Evolutionary conservation across 2,329 filamentous ascomycete genomes (phyloP), one percentile per base, ranked within the genome.

Genomic region (Neophaeococcomyces mojaviensis): DNA sequence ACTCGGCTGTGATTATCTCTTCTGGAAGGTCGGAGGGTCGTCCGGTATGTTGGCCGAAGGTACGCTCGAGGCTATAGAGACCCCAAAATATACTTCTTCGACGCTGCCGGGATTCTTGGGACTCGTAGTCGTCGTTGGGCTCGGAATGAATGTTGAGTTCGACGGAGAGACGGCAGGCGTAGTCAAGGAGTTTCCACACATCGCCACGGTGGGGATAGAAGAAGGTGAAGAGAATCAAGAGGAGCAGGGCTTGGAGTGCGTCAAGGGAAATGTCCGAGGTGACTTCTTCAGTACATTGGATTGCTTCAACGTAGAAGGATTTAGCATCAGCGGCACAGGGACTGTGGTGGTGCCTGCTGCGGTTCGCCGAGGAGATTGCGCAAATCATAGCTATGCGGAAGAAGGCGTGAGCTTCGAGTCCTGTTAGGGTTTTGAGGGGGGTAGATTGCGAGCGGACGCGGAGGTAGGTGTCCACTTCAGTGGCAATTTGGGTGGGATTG

Each of bases 21-120:
- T 65, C 63, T 4, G 61, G 59, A n/a, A 65, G 51, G 47, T 66
- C 63, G 10, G 60, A 61, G 16, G 61, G 59, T 32, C 63, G 59
- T 18, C 63, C 63, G 47, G 65, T 62, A n/a, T 65, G 56, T 48
- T 66, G 63, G 2, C 62, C 61, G 24, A 63, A 58, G 16, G 62
- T 64, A 22, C 62, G 55, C 49, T 66, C 63, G 32, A 65, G 58
- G 35, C 61, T 59, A 43, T 66, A 66, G 2, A 65, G 53, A 8
- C 61, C 62, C 63, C 61, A 66, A 36, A 65, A 65, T 1, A 60
- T 54, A 39, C 59, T 55, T 16, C 59, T 47, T 13, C 59, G 50
- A n/a, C 50, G 45, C 42, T 51, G 54, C 19, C 44, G 50, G 36
- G 49, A 49, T 28, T 51, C 53, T 26, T 59, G 52, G 16, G 53